These are phyloP conservation scores for Capronia epimyces DNA, from an alignment of 2,329 filamentous ascomycete species.

Conservation along the genomic window DNA sequence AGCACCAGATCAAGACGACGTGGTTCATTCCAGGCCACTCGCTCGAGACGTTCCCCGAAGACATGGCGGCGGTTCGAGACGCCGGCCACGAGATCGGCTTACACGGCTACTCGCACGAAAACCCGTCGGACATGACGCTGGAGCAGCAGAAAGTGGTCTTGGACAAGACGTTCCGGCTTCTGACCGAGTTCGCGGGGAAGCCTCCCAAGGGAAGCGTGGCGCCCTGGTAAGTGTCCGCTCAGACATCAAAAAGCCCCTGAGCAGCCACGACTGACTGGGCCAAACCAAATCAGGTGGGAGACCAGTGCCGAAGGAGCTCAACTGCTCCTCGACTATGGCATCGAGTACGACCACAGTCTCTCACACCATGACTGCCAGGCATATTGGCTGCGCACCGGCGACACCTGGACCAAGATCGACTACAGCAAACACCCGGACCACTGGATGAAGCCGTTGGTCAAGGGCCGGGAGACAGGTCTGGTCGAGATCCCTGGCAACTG, in stretches of 20 bases:
- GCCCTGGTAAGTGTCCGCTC: constrained; percentile 47
- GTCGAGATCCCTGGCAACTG: constrained; percentile 44
- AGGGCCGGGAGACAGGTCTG: constrained; percentile 19
- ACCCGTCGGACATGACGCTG: constrained; percentile 64
- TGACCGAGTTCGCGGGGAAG: constrained; percentile 63
- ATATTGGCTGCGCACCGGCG: constrained; percentile 42
- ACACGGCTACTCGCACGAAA: constrained; percentile 68
- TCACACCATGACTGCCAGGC: constrained; percentile 42
- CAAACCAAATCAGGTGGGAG: constrained; percentile 54
- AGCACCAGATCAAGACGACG: constrained; percentile 46
- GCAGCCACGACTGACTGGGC: neutral
- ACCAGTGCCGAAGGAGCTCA: constrained; percentile 60
- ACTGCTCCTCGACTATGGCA: constrained; percentile 40
- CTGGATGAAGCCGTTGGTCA: constrained; percentile 41
- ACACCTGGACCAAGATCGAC: constrained; percentile 44
- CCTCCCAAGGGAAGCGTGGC: constrained; percentile 67
- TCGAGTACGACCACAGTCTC: constrained; percentile 42
- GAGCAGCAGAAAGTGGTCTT: constrained; percentile 70
- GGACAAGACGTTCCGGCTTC: constrained; percentile 67
- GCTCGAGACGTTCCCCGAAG: constrained; percentile 59
- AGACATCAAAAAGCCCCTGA: neutral
- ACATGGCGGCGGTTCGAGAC: constrained; percentile 57
- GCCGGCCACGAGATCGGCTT: constrained; percentile 58
- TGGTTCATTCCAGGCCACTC: constrained; percentile 62
- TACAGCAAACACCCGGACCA: constrained; percentile 39